Evolutionary conservation across 306 rosid genomes (phyloP).

Genomic region (Acmispon strigosus): DNA sequence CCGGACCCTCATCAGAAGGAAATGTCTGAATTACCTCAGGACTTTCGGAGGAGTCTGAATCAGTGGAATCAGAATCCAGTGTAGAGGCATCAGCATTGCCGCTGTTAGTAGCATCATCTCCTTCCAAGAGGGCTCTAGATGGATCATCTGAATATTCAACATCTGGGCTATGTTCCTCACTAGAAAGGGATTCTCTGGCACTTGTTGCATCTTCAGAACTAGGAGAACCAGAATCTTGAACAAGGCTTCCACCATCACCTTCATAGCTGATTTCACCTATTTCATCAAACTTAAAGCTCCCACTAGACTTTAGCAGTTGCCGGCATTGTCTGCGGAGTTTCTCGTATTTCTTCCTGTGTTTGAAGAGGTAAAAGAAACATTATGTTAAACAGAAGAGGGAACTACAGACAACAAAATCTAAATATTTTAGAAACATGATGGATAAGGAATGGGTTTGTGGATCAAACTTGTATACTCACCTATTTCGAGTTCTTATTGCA

Average conservation of each 20-base stretch:
- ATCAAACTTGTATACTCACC: slow-evolving; percentile 36
- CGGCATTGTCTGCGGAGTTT: slow-evolving; percentile 78
- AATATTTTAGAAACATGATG: background rate
- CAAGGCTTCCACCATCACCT: slow-evolving; percentile 46
- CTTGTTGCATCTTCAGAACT: slow-evolving; percentile 92
- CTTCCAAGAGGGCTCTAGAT: slow-evolving; percentile 63
- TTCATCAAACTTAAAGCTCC: slow-evolving; percentile 51
- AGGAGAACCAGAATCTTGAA: slow-evolving; percentile 68
- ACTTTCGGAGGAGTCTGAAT: slow-evolving; percentile 82
- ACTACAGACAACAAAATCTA: background rate
- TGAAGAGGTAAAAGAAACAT: slow-evolving; percentile 15
- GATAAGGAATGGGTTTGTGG: slow-evolving; percentile 4
- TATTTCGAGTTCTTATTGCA: slow-evolving; percentile 49
- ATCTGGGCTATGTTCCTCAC: slow-evolving; percentile 69
- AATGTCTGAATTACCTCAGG: slow-evolving; percentile 70
- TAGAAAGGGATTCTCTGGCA: slow-evolving; percentile 88
- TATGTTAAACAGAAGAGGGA: slow-evolving; percentile 10
- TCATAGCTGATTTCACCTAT: slow-evolving; percentile 43
- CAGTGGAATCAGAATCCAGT: slow-evolving; percentile 66
- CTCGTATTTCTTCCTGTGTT: slow-evolving; percentile 81
- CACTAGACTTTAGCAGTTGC: slow-evolving; percentile 52
- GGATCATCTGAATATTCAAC: slow-evolving; percentile 60
- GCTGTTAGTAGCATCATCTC: slow-evolving; percentile 45
- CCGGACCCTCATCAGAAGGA: slow-evolving; percentile 48
- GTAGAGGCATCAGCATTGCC: slow-evolving; percentile 57